phyloP scores from a whole-genome alignment of 2,329 filamentous ascomycete species.

The Graphiopsis chlorocephala region DNA sequence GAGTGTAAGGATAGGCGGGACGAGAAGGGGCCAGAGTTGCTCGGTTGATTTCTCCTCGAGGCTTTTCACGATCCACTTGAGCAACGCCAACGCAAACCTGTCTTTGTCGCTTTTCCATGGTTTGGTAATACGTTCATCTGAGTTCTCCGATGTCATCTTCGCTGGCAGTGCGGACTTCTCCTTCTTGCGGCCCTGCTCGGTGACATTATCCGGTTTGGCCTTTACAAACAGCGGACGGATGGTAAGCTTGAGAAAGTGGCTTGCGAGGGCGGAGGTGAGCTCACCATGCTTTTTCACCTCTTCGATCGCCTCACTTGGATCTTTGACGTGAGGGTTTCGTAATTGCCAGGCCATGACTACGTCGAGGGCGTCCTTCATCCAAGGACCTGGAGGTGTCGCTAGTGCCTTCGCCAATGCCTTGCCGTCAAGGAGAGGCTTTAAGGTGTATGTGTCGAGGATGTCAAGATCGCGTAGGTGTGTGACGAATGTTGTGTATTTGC shows the following conservation, averaged over 20 bases:
- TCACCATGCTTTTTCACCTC: slow-evolving; percentile 47
- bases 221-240: slow-evolving; percentile 66
- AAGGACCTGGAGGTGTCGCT: slow-evolving; percentile 67
- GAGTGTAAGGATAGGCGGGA: slow-evolving; percentile 67
- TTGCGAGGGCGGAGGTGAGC: slow-evolving; percentile 48
- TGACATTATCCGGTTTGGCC: slow-evolving; percentile 53
- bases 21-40: slow-evolving; percentile 64
- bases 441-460: slow-evolving; percentile 50
- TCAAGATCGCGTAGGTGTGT: slow-evolving; percentile 48
- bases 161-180: slow-evolving; percentile 43
- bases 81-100: slow-evolving; percentile 53
- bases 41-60: slow-evolving; percentile 53
- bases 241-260: slow-evolving; percentile 59
- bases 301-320: slow-evolving; percentile 50
- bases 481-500: slow-evolving; percentile 55
- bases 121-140: slow-evolving; percentile 45
- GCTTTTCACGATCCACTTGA: slow-evolving; percentile 59
- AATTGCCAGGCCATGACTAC: slow-evolving; percentile 86
- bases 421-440: slow-evolving; percentile 65
- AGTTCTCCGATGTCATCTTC: slow-evolving; percentile 31
- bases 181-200: slow-evolving; percentile 56
- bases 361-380: slow-evolving; percentile 78
- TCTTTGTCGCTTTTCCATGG: slow-evolving; percentile 60
- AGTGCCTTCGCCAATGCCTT: slow-evolving; percentile 68
- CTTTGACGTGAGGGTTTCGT: slow-evolving; percentile 66